A percentile compares a stretch with the other conserved stretches of the same genome.
Conservation (phyloP, 2,329 filamentous ascomycete species). For the Aspergillus tamarii region DNA sequence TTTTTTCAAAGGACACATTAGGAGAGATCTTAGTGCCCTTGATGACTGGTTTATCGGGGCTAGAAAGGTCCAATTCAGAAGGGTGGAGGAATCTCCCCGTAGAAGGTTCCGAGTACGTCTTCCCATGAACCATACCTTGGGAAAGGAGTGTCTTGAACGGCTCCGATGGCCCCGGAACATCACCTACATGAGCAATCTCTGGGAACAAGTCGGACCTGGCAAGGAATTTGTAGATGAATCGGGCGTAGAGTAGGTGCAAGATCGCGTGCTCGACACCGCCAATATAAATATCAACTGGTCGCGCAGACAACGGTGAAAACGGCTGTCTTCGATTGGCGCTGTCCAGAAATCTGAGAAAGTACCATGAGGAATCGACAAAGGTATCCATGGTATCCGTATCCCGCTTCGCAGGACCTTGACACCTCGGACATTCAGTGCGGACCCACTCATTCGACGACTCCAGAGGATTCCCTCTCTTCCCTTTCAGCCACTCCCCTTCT, state of each 20-base stretch:
- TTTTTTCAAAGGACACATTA: slow-evolving; percentile 77
- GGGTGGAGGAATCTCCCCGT: slow-evolving; percentile 78
- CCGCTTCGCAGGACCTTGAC: slow-evolving; percentile 69
- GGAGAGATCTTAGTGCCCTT: slow-evolving; percentile 62
- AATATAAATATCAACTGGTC: slow-evolving; percentile 86
- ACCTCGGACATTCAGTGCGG: slow-evolving; percentile 73
- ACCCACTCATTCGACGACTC: slow-evolving; percentile 73
- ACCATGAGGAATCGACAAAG: slow-evolving; percentile 95
- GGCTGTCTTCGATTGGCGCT: slow-evolving; percentile 64
- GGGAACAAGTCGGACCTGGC: slow-evolving; percentile 53
- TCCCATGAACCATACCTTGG: slow-evolving; percentile 92
- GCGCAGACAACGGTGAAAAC: slow-evolving; percentile 60
- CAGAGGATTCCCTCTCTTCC: slow-evolving; percentile 75
- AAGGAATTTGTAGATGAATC: slow-evolving; percentile 89
- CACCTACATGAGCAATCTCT: slow-evolving; percentile 38
- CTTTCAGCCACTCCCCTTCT: slow-evolving; percentile 67
- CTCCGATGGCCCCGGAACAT: slow-evolving; percentile 56
- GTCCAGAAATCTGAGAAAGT: slow-evolving; percentile 80
- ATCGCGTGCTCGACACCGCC: slow-evolving; percentile 92
- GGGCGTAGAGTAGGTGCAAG: slow-evolving; percentile 82
- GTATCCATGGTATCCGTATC: slow-evolving; percentile 97
- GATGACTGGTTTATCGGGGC: slow-evolving; percentile 62
- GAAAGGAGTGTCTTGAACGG: slow-evolving; percentile 83
- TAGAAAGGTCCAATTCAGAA: slow-evolving; percentile 69
- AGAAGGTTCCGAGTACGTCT: slow-evolving; percentile 74